Evolutionary conservation across 2,329 filamentous ascomycete species (phyloP).

Genomic region (Venturia oleaginea): DNA sequence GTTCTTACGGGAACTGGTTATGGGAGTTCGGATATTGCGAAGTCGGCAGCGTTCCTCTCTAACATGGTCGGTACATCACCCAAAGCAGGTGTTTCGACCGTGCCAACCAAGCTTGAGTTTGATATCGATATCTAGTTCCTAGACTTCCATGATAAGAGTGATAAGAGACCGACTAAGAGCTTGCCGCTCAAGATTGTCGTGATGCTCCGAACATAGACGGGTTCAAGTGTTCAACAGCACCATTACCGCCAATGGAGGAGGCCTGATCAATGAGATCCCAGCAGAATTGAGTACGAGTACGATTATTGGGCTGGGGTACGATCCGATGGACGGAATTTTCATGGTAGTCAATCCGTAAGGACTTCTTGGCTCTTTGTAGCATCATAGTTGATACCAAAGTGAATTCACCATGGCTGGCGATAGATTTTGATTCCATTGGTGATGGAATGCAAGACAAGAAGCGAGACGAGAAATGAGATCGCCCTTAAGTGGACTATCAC

Average conservation of each 20-base stretch:
- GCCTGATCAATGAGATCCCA: not conserved
- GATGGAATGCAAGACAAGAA: not conserved
- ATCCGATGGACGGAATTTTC: not conserved
- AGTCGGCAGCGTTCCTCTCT: not conserved
- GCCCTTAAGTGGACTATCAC: not conserved
- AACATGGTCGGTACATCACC: slow-evolving; percentile 1
- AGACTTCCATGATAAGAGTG: slow-evolving; percentile 1
- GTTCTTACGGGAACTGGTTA: not conserved
- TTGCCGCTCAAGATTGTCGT: slow-evolving; percentile 7
- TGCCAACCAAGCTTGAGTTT: not conserved
- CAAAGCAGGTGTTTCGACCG: not conserved
- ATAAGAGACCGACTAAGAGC: not conserved
- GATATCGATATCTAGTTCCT: not conserved
- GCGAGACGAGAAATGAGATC: not conserved
- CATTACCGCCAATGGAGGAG: not conserved
- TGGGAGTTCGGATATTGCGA: not conserved
- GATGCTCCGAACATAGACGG: not conserved
- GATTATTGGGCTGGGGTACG: slow-evolving; percentile 1
- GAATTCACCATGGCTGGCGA: not conserved
- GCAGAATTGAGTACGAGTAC: not conserved
- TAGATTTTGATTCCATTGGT: not conserved
- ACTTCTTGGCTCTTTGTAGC: not conserved
- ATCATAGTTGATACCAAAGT: not conserved
- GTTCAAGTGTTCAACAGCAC: slow-evolving; percentile 7
- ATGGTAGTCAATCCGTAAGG: slow-evolving; percentile 5